phyloP scores from a whole-genome alignment of 495 filamentous ascomycete species.

The Clavariopsis aquatica region DNA sequence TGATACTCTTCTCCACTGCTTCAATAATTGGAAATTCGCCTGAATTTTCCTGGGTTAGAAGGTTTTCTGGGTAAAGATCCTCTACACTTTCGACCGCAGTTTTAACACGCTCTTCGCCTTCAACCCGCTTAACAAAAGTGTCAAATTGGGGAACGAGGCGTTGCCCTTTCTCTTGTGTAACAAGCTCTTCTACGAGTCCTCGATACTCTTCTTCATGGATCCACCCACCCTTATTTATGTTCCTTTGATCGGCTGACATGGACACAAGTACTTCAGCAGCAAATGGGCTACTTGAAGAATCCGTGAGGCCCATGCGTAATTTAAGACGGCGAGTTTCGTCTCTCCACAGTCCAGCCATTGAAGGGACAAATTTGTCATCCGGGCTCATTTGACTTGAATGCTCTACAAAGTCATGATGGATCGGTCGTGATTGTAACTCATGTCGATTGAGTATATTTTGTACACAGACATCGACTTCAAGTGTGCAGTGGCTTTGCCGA shows the following conservation, averaged over 20 bases:
- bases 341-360: constrained; percentile 91
- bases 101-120: constrained; percentile 61
- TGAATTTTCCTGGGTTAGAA: constrained; percentile 38
- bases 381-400: constrained; percentile 60
- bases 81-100: constrained; percentile 80
- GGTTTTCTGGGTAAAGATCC: constrained; percentile 75
- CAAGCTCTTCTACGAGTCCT: constrained; percentile 60
- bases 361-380: constrained; percentile 82
- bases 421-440: constrained; percentile 66
- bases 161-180: constrained; percentile 60
- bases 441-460: constrained; percentile 84
- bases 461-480: constrained; percentile 86
- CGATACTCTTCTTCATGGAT: constrained; percentile 87
- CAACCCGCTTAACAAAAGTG: constrained; percentile 56
- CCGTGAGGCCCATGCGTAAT: constrained; percentile 60
- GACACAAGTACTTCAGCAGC: constrained; percentile 75
- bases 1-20: neutral
- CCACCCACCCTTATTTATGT: constrained; percentile 71
- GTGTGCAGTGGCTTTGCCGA: constrained; percentile 79
- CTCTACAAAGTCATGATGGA: constrained; percentile 90
- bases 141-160: constrained; percentile 61
- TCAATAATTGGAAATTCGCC: constrained; percentile 3
- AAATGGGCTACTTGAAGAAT: constrained; percentile 71
- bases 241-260: constrained; percentile 79
- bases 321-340: constrained; percentile 84